Evolutionary conservation across 2,329 filamentous ascomycete genomes (phyloP).

Genomic region (Fusarium newnesense): DNA sequence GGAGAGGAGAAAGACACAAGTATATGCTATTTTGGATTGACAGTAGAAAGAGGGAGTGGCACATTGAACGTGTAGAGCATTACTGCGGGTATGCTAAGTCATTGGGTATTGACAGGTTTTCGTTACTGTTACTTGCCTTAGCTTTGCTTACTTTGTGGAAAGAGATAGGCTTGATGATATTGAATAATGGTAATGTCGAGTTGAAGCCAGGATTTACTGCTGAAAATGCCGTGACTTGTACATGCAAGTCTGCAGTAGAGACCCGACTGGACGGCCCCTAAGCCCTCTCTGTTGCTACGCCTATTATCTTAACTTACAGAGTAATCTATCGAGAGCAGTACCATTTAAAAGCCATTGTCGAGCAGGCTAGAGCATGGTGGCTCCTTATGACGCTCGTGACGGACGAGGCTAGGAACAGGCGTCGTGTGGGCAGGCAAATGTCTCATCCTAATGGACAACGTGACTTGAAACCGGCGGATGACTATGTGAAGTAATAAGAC

Average conservation of each 20-base stretch:
- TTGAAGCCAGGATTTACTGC: slow-evolving; percentile 10
- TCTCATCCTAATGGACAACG: slow-evolving; percentile 29
- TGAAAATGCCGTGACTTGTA: background rate
- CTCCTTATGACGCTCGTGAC: slow-evolving; percentile 33
- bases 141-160: slow-evolving; percentile 11
- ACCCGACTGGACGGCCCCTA: background rate
- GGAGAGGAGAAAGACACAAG: slow-evolving; percentile 25
- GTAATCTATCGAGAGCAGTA: background rate
- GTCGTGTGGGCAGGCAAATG: slow-evolving; percentile 18
- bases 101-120: slow-evolving; percentile 35
- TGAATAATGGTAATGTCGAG: slow-evolving; percentile 47
- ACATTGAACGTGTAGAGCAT: slow-evolving; percentile 10
- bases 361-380: background rate
- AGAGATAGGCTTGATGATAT: slow-evolving; percentile 37
- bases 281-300: background rate
- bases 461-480: slow-evolving; percentile 37
- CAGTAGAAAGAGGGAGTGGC: slow-evolving; percentile 5
- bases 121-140: slow-evolving; percentile 5
- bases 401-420: background rate
- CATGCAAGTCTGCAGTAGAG: background rate
- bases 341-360: background rate
- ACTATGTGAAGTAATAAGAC: slow-evolving; percentile 10
- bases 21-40: slow-evolving; percentile 13
- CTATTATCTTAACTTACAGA: background rate
- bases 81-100: slow-evolving; percentile 14